These are phyloP conservation scores for Aspergillus sclerotialis DNA, from an alignment of 2,329 filamentous ascomycete species.

Conservation along the genomic window DNA sequence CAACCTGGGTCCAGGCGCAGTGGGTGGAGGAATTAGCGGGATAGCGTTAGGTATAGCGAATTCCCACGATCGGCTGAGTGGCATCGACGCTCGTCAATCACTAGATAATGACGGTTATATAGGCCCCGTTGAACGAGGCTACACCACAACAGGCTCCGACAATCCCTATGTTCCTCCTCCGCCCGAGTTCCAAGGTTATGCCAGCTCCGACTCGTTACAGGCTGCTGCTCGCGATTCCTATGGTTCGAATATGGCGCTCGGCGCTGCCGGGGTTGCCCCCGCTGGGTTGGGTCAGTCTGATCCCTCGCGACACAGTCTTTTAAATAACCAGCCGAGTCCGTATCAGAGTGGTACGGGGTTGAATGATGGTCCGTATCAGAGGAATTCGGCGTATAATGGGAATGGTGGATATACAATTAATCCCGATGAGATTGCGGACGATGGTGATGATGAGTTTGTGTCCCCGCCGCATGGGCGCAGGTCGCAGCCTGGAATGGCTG, in stretches of 20 bases:
- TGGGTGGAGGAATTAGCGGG: conserved; percentile 59
- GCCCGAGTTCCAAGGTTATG: conserved; percentile 10
- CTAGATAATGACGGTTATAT: conserved; percentile 19
- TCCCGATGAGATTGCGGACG: conserved; percentile 74
- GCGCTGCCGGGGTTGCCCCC: conserved; percentile 22
- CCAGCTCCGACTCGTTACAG: conserved; percentile 18
- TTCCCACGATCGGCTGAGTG: conserved; percentile 57
- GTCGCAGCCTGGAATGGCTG: conserved; percentile 33
- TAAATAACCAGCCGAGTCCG: conserved; percentile 30
- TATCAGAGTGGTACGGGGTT: conserved; percentile 31
- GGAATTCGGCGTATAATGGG: conserved; percentile 47
- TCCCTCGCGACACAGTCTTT: conserved; percentile 46
- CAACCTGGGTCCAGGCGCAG: conserved; percentile 57
- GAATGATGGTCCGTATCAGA: conserved; percentile 60
- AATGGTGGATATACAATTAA: conserved; percentile 54
- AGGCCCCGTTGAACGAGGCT: conserved; percentile 29
- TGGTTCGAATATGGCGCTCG: conserved; percentile 29
- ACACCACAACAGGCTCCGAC: conserved; percentile 27
- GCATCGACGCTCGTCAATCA: conserved; percentile 53
- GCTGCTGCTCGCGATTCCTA: conserved; percentile 34
- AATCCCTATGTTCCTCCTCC: conserved; percentile 29
- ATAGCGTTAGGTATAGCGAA: conserved; percentile 62
- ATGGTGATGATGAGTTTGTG: conserved; percentile 78
- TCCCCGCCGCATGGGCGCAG: conserved; percentile 21
- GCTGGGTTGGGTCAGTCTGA: conserved; percentile 20